Base-by-base conservation (phyloP, 352 stramenopile species). In the Globisporangium splendens region DNA sequence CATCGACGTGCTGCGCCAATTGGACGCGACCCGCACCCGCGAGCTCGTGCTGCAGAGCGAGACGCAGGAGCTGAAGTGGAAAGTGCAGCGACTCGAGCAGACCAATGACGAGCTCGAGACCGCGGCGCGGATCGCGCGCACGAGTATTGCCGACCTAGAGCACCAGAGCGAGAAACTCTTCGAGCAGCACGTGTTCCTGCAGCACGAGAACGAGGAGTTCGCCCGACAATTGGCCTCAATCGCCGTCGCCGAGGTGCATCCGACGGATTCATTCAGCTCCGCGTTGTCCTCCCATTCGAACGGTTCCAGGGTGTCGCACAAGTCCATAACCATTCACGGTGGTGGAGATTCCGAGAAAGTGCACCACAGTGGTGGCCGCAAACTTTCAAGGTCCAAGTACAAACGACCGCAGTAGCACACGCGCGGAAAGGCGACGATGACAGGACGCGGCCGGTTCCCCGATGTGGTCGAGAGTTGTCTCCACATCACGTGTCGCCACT, bases 101-200 rank as follows among this genome's bases (percentile, higher is more conserved):
- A 64, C 62, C 17, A 89, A 89, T 44, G 83, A 89, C 49, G 77
- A 90, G 60, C 73, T 90, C 6, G 78, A 89, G 66, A 89, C 75
- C 0, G 62, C 77, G 3, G 73, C 67, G n/a, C 77, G 79, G 1
- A 78, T 90, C 28, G 67, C 77, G 0, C 77, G 86, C 49, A 73
- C 79, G 14, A 75, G 77, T 24, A 77, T 90, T 39, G 70, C 77
- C 5, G 75, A 89, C 18, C 62, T 92, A 2, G 76, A 86, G 59
- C 70, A 89, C 62, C 70, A 77, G 20, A 50, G 72, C 4, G 82
- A 92, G 33, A 70, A 53, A 21, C 33, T 86, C 42, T 57, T 81
- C 18, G 79, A 90, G 63, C 73, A 89, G 24, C 81, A 77, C 47
- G 74, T 92, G n/a, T 89, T 89, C 58, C 44, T 92, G 3, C 59